phyloP scores from a whole-genome alignment of 371 early-diverging fungal species.

The Mortierella sp. region DNA sequence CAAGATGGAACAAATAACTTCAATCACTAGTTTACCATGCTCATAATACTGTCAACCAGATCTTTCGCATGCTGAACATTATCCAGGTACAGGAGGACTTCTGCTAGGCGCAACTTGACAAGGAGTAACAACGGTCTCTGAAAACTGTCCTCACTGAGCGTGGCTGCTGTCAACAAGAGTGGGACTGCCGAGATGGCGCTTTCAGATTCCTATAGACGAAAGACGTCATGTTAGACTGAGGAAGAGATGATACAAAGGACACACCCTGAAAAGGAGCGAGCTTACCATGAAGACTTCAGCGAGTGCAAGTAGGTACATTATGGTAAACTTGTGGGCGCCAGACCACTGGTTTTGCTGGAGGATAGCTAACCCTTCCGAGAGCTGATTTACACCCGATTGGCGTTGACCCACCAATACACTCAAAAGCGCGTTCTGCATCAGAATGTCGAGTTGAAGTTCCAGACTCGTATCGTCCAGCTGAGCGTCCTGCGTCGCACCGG shows the following conservation, averaged over 20 bases:
- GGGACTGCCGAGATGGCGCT: slow-evolving; percentile 37
- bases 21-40: slow-evolving; percentile 11
- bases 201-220: slow-evolving; percentile 28
- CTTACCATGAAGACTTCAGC: slow-evolving; percentile 47
- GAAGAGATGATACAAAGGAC: no score
- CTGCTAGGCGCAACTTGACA: slow-evolving; percentile 41
- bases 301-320: slow-evolving; percentile 39
- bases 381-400: slow-evolving; percentile 27
- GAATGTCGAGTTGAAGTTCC: slow-evolving; percentile 41
- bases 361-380: slow-evolving; percentile 37
- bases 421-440: slow-evolving; percentile 32
- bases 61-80: slow-evolving; percentile 27
- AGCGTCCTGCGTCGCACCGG: slow-evolving; percentile 3
- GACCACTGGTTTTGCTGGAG: slow-evolving; percentile 42
- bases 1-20: no score
- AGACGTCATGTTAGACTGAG: neutral
- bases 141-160: slow-evolving; percentile 31
- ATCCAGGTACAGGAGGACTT: slow-evolving; percentile 31
- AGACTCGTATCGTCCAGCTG: slow-evolving; percentile 31
- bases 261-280: no score
- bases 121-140: slow-evolving; percentile 43
- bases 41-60: slow-evolving; percentile 36
- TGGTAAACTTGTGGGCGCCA: slow-evolving; percentile 29
- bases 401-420: slow-evolving; percentile 27
- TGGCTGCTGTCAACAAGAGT: slow-evolving; percentile 31